Percentiles rank a stretch among this genome's conserved stretches.
phyloP scores from a whole-genome alignment of 1,284 basidiomycete genomes.

The Lignosus rhinocerotis region DNA sequence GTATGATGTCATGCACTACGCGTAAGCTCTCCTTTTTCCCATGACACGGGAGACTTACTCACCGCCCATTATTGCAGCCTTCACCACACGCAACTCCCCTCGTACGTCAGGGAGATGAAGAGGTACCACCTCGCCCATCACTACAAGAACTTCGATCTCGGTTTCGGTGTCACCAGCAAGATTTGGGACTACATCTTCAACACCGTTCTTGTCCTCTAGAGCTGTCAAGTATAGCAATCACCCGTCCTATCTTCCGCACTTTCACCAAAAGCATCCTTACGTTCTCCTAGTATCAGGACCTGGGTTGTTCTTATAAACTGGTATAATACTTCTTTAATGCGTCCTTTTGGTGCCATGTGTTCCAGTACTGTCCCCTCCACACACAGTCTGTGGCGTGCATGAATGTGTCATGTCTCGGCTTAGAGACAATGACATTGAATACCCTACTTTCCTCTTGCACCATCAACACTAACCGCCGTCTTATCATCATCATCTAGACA shows the following conservation, averaged over 20 bases:
- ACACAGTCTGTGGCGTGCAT: background rate
- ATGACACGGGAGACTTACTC: conserved; percentile 6
- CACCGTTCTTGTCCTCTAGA: conserved; percentile 70
- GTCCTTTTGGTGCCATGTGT: background rate
- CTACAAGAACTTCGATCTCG: conserved; percentile 97
- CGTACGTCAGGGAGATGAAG: conserved; percentile 91
- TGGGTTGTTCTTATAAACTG: conserved; percentile 3
- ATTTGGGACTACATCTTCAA: conserved; percentile 95
- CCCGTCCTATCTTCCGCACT: background rate
- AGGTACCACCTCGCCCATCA: conserved; percentile 99
- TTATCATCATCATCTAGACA: too few relatives aligned
- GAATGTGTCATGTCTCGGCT: background rate
- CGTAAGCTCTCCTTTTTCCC: conserved; percentile 47
- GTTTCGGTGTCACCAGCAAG: conserved; percentile 97
- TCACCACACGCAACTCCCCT: conserved; percentile 88
- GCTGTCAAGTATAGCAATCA: background rate
- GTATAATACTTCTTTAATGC: conserved; percentile 1
- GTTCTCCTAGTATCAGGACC: background rate
- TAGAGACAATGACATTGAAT: background rate
- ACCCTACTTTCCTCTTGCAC: background rate
- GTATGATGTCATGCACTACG: conserved; percentile 93
- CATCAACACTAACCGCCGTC: too few relatives aligned
- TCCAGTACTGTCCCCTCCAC: background rate
- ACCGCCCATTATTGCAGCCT: conserved; percentile 44
- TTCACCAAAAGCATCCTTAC: background rate